Conservation (phyloP, 176 grass and related monocot genomes). For the Phyllostachys edulis region DNA sequence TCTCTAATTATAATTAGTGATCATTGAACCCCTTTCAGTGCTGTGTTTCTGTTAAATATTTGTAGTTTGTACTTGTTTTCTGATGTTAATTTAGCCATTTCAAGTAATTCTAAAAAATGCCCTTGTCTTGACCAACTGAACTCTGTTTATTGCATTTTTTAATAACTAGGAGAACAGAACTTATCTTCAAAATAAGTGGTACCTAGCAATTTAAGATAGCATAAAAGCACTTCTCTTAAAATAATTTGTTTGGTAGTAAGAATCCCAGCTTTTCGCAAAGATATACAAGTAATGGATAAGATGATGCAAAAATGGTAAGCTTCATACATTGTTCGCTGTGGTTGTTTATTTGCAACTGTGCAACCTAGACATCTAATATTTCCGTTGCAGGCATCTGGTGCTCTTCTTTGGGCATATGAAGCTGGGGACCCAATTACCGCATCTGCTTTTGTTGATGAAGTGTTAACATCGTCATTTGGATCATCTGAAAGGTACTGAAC, state of each 20-base stretch:
- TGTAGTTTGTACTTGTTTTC: neutral
- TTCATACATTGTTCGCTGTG: neutral
- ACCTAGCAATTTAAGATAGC: neutral
- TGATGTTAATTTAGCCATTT: constrained; percentile 13
- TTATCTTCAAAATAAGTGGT: constrained; percentile 1
- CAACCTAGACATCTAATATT: neutral
- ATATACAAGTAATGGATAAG: neutral
- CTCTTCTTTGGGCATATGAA: constrained; percentile 66
- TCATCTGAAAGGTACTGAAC: constrained; percentile 59
- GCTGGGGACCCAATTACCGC: constrained; percentile 77
- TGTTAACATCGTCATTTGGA: constrained; percentile 43
- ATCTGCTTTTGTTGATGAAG: constrained; percentile 72
- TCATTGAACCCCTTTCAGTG: neutral
- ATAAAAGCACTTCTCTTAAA: neutral
- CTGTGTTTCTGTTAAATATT: neutral
- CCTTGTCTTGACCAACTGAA: neutral
- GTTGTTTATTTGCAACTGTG: neutral
- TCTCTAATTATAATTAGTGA: too few relatives aligned
- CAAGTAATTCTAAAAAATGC: neutral
- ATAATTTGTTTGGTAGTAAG: neutral
- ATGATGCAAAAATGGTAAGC: neutral
- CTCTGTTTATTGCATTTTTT: neutral
- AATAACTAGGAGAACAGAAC: neutral
- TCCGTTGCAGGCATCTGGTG: constrained; percentile 45
- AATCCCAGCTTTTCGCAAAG: neutral